Percentiles rank a stretch among this genome's conserved stretches.
These are phyloP conservation scores for Cercospora brassicicola DNA, from an alignment of 2,329 filamentous ascomycete genomes.

Conservation along the genomic window DNA sequence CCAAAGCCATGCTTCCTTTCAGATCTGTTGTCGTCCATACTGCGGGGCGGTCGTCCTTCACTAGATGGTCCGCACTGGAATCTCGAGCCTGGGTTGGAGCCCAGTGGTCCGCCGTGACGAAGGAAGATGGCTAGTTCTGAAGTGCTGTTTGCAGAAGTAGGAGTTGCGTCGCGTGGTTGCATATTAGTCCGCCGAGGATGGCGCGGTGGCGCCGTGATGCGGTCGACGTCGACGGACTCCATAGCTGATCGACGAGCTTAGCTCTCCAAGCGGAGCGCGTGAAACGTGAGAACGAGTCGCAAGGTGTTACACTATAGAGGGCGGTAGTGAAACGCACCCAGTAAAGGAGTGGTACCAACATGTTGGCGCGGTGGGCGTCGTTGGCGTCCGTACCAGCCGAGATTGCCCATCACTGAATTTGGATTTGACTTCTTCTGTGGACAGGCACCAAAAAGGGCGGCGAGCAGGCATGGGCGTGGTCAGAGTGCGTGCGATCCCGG, in stretches of 20 bases:
- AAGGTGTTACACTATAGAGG: background rate
- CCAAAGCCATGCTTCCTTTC: background rate
- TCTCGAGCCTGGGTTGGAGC: conserved; percentile 8
- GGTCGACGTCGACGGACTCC: conserved; percentile 4
- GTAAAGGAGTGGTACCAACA: conserved; percentile 8
- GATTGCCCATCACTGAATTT: background rate
- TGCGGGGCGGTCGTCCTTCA: background rate
- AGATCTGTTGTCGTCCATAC: conserved; percentile 1
- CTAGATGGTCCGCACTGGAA: conserved; percentile 10
- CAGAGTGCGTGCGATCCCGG: background rate
- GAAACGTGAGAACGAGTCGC: conserved; percentile 11
- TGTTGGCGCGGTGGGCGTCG: conserved; percentile 3
- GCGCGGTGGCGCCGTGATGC: conserved; percentile 3
- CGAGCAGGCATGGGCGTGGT: background rate
- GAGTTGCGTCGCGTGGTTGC: conserved; percentile 15
- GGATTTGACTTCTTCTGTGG: conserved; percentile 2
- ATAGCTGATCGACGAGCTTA: conserved; percentile 6
- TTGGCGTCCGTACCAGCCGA: conserved; percentile 9
- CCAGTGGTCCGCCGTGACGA: conserved; percentile 10
- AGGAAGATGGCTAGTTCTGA: conserved; percentile 14
- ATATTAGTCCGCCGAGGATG: conserved; percentile 5
- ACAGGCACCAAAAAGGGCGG: background rate
- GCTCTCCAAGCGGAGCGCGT: background rate
- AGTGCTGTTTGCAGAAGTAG: conserved; percentile 9
- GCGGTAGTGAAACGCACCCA: conserved; percentile 4